Evolutionary conservation across 768 basidiomycete genomes (phyloP).

Genomic region (Vararia minispora): DNA sequence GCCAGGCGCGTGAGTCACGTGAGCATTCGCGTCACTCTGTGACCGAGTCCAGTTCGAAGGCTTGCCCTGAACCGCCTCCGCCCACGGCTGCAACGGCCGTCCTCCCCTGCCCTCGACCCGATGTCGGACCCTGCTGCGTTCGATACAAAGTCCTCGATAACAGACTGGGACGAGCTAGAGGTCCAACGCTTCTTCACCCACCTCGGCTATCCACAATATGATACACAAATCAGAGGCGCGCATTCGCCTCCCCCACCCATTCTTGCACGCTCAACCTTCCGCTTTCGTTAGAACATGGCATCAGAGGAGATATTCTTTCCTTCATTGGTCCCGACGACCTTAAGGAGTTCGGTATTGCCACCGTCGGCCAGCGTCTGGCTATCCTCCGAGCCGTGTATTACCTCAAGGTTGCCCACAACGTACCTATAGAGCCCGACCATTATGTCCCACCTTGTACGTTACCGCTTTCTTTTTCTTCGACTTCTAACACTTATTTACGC

Average conservation of each 20-base stretch:
- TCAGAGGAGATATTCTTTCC: conserved; percentile 84
- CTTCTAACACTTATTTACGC: background rate
- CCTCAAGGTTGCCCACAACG: conserved; percentile 71
- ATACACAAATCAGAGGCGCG: conserved; percentile 67
- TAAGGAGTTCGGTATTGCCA: conserved; percentile 79
- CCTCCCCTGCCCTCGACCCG: too few relatives aligned
- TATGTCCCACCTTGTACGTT: conserved; percentile 84
- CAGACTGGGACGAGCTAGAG: conserved; percentile 66
- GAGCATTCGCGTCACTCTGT: too few relatives aligned
- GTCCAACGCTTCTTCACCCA: conserved; percentile 71
- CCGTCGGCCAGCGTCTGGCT: conserved; percentile 82
- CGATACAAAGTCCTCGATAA: conserved; percentile 21
- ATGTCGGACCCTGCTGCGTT: conserved; percentile 19
- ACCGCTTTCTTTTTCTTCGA: background rate
- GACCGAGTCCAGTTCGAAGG: background rate
- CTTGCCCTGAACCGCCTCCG: background rate
- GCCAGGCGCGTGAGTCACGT: too few relatives aligned
- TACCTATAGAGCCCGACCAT: conserved; percentile 74
- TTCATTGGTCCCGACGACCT: conserved; percentile 76
- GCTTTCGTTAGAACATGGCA: conserved; percentile 62
- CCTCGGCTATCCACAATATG: conserved; percentile 81
- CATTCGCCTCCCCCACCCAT: conserved; percentile 15
- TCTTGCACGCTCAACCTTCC: conserved; percentile 5
- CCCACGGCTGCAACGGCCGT: background rate
- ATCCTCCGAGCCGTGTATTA: conserved; percentile 91